phyloP scores from a whole-genome alignment of 257 asterid species.

The Perilla frutescens region DNA sequence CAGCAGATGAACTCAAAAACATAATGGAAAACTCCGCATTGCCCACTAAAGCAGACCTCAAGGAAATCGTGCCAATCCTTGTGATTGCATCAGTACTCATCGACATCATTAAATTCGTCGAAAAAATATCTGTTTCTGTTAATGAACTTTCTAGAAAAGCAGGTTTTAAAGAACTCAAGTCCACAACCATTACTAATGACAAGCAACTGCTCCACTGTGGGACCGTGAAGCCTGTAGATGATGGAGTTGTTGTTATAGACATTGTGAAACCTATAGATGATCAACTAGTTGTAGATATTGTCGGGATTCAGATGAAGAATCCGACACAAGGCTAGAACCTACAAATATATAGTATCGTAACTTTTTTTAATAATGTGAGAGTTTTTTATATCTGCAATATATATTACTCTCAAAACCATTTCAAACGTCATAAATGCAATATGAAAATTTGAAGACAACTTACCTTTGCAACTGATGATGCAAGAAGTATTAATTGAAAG shows the following conservation, averaged over 20 bases:
- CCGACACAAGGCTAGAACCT: background rate
- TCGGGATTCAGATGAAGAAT: background rate
- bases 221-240: background rate
- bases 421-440: no score
- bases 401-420: no score
- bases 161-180: constrained; percentile 34
- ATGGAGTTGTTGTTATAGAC: background rate
- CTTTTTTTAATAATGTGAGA: no score
- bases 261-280: constrained; percentile 44
- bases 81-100: constrained; percentile 52
- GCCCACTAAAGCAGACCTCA: constrained; percentile 34
- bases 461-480: no score
- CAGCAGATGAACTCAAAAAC: constrained; percentile 47
- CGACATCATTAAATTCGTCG: constrained; percentile 50
- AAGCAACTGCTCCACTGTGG: no score
- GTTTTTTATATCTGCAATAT: no score
- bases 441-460: no score
- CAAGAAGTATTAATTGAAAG: no score
- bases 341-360: no score
- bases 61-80: constrained; percentile 46
- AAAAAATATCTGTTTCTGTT: constrained; percentile 47
- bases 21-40: constrained; percentile 32
- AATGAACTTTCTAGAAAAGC: constrained; percentile 52
- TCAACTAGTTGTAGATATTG: constrained; percentile 37
- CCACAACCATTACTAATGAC: background rate